These are phyloP conservation scores for Cantharellus cinnabarinus DNA, from an alignment of 768 basidiomycete genomes.

Conservation along the genomic window DNA sequence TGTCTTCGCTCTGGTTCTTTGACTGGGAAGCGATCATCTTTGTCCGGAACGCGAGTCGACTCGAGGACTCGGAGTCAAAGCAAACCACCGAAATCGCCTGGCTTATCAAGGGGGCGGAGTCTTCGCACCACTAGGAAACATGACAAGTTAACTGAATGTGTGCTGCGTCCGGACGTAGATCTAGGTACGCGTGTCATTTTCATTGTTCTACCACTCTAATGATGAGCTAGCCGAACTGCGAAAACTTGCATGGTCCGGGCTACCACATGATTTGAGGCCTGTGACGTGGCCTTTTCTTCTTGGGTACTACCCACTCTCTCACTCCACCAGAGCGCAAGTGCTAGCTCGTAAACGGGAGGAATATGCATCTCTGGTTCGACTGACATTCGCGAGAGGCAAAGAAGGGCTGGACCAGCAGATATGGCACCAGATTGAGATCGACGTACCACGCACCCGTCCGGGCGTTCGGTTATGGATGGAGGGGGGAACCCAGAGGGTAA, in stretches of 20 bases:
- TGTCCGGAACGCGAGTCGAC: conserved; percentile 21
- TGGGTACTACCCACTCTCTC: conserved; percentile 78
- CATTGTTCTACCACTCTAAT: neutral
- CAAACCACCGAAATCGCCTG: neutral
- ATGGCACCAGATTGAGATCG: conserved; percentile 99
- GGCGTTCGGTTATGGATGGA: conserved; percentile 86
- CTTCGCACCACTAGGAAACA: conserved; percentile 57
- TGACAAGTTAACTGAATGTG: conserved; percentile 57
- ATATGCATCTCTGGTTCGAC: conserved; percentile 71
- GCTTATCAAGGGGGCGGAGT: conserved; percentile 41
- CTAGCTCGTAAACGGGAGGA: conserved; percentile 82
- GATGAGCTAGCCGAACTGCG: conserved; percentile 46
- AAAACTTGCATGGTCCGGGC: conserved; percentile 87
- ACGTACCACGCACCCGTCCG: conserved; percentile 87
- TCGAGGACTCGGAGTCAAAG: no score
- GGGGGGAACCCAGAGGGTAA: conserved; percentile 66
- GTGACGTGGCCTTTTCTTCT: conserved; percentile 89
- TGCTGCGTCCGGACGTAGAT: conserved; percentile 58
- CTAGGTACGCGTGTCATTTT: conserved; percentile 33
- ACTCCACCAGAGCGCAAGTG: conserved; percentile 49
- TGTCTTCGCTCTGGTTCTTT: conserved; percentile 9
- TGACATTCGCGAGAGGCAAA: conserved; percentile 73
- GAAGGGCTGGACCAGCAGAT: conserved; percentile 86
- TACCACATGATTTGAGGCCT: conserved; percentile 70
- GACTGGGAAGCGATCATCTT: conserved; percentile 12